A percentile compares a stretch with the other conserved stretches of the same genome.
These are phyloP conservation scores for Aspergillus udagawae DNA, from an alignment of 2,329 filamentous ascomycete species.

Conservation along the genomic window DNA sequence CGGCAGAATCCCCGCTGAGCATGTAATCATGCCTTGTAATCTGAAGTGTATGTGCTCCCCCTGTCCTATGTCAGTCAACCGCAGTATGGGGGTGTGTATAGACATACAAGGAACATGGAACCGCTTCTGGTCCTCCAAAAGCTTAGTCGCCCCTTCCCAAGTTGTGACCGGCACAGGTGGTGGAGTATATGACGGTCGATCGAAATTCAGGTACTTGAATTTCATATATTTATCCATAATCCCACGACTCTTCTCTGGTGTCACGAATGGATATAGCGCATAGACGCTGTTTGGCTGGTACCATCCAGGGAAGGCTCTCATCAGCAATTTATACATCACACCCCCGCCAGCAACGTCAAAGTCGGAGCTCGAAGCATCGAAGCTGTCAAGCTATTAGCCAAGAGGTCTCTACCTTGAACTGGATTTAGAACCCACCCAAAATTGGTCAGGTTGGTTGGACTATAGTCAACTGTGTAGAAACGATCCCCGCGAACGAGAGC, in stretches of 20 bases:
- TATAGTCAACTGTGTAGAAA: slow-evolving; percentile 7
- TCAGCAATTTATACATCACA: slow-evolving; percentile 5
- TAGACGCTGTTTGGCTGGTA: slow-evolving; percentile 6
- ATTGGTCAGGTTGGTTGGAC: slow-evolving; percentile 3
- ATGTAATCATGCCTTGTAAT: slow-evolving; percentile 3
- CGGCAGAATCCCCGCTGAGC: neutral
- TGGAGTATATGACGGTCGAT: neutral
- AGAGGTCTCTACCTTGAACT: too few species aligned
- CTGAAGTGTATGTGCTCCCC: slow-evolving; percentile 4
- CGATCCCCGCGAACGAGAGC: slow-evolving; percentile 5
- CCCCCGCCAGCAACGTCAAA: slow-evolving; percentile 4
- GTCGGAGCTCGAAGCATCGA: neutral
- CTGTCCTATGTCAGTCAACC: neutral
- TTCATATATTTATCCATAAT: neutral
- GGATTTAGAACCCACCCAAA: neutral
- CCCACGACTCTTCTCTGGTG: neutral
- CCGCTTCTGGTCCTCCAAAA: slow-evolving; percentile 1
- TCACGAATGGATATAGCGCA: slow-evolving; percentile 5
- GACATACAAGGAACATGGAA: slow-evolving; percentile 4
- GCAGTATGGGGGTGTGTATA: neutral
- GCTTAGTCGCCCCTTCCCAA: neutral
- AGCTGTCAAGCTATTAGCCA: neutral
- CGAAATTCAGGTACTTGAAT: neutral
- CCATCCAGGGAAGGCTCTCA: slow-evolving; percentile 4
- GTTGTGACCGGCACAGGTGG: neutral